Conservation (phyloP, 2,329 filamentous ascomycete species). For the Aspergillus costaricaensis region DNA sequence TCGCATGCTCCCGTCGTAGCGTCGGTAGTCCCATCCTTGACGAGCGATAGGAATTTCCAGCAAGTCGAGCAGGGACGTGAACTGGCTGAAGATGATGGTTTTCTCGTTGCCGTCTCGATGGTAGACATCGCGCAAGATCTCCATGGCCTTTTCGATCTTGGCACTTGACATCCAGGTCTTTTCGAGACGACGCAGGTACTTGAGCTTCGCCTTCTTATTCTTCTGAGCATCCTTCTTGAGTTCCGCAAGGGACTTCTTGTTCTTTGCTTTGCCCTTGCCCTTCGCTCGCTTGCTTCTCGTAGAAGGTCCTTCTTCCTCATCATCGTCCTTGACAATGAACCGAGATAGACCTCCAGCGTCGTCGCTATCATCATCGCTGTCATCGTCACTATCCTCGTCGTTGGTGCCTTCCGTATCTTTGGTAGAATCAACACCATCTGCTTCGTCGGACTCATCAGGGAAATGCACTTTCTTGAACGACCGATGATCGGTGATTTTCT, state of each 20-base stretch:
- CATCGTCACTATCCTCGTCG: constrained; percentile 41
- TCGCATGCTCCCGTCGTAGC: constrained; percentile 77
- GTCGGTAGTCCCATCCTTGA: constrained; percentile 61
- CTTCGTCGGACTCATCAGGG: constrained; percentile 50
- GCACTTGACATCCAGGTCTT: constrained; percentile 72
- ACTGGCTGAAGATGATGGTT: constrained; percentile 80
- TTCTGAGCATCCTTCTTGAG: constrained; percentile 54
- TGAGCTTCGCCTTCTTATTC: constrained; percentile 65
- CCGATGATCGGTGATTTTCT: constrained; percentile 71
- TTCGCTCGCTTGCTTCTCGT: constrained; percentile 44
- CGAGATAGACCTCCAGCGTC: constrained; percentile 23
- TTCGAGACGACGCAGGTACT: constrained; percentile 69
- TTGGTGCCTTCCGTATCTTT: constrained; percentile 15
- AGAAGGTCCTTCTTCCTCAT: constrained; percentile 33
- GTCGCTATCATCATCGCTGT: constrained; percentile 34
- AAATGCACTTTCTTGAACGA: constrained; percentile 74
- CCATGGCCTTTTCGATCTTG: constrained; percentile 70
- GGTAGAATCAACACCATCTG: constrained; percentile 21
- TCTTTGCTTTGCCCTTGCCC: constrained; percentile 46
- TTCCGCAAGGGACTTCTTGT: constrained; percentile 44
- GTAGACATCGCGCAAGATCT: constrained; percentile 60
- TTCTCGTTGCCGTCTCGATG: constrained; percentile 63
- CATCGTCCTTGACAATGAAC: constrained; percentile 29
- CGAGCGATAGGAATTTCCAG: constrained; percentile 70
- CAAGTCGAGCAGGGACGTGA: constrained; percentile 75